Conservation (phyloP, 176 grass and related monocot genomes). For the Raddia guianensis region DNA sequence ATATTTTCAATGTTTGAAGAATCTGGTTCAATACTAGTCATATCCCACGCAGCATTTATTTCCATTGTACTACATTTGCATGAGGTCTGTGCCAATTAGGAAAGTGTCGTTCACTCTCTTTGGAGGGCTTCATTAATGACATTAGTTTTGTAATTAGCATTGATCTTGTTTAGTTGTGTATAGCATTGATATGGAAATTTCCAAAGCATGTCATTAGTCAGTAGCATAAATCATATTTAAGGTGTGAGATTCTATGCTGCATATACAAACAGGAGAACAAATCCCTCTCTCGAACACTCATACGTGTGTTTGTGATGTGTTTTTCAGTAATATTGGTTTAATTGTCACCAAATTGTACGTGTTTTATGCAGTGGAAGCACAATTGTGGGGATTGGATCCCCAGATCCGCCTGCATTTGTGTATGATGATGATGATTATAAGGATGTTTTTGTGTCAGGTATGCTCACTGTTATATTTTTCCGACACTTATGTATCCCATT, state of each 20-base stretch:
- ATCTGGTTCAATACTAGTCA: not conserved
- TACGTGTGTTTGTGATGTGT: not conserved
- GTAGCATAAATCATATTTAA: not conserved
- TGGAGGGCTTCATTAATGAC: not conserved
- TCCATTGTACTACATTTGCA: not conserved
- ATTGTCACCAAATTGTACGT: not conserved
- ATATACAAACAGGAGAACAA: not conserved
- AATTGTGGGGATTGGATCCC: conserved; percentile 86
- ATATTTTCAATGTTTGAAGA: conserved; percentile 20
- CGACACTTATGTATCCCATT: not conserved
- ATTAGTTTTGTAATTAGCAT: not conserved
- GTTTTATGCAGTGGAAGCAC: conserved; percentile 86
- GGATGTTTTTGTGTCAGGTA: conserved; percentile 97
- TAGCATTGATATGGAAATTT: not conserved
- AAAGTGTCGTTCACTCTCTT: not conserved
- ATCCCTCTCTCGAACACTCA: not conserved
- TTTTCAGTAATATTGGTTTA: not conserved
- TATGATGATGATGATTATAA: conserved; percentile 94
- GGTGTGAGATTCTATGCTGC: not conserved
- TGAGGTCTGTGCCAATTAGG: not conserved
- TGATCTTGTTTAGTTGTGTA: not conserved
- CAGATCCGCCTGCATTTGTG: conserved; percentile 86
- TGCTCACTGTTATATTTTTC: conserved; percentile 7
- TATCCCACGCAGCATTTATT: not conserved
- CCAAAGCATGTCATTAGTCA: not conserved